These are phyloP conservation scores for Russula olivacea DNA, from an alignment of 768 basidiomycete species.

Conservation along the genomic window DNA sequence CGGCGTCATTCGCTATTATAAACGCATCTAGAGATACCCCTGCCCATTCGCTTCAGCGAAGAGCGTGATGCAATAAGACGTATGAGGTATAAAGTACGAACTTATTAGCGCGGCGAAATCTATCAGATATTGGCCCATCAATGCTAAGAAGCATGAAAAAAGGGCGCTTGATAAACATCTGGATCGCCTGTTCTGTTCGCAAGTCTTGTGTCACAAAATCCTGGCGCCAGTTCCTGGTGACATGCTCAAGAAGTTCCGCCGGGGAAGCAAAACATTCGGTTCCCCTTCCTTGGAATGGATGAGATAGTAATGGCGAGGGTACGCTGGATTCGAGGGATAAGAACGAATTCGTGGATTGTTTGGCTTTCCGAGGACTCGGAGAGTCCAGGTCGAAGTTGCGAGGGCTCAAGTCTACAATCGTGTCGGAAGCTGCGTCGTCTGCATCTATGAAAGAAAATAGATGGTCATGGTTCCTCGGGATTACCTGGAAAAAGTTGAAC, in stretches of 20 bases:
- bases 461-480: neutral
- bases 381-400: neutral
- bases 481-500: neutral
- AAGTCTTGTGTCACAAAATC: constrained; percentile 82
- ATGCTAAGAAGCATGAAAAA: constrained; percentile 82
- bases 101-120: constrained; percentile 58
- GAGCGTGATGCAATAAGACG: constrained; percentile 8
- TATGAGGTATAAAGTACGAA: constrained; percentile 24
- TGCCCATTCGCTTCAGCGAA: constrained; percentile 13
- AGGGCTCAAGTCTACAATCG: neutral
- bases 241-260: constrained; percentile 56
- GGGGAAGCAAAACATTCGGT: constrained; percentile 42
- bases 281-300: neutral
- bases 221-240: constrained; percentile 74
- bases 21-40: constrained; percentile 61
- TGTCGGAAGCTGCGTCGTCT: neutral
- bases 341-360: constrained; percentile 15
- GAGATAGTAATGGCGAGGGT: constrained; percentile 14
- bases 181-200: constrained; percentile 47
- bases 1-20: constrained; percentile 61
- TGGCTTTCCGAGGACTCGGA: neutral
- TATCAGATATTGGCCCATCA: constrained; percentile 72
- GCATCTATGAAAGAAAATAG: constrained; percentile 14
- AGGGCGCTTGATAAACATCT: constrained; percentile 74
- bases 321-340: constrained; percentile 14